Evolutionary conservation across 352 stramenopile species (phyloP).

Genomic region (Phytophthora cactorum): DNA sequence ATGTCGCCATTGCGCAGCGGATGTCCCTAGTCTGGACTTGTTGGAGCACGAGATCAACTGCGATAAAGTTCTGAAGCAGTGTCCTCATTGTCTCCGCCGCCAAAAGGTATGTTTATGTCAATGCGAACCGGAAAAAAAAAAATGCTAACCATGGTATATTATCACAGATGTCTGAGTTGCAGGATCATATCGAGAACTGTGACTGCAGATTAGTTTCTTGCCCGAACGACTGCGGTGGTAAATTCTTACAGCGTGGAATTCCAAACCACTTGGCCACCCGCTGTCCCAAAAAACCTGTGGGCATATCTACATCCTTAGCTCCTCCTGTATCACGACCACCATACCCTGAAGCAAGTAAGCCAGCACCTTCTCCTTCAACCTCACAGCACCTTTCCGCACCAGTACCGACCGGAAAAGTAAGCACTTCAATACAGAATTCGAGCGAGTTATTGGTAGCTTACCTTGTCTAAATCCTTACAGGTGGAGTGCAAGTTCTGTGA

Average conservation of each 20-base stretch:
- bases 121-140: too few relatives aligned
- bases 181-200: slow-evolving; percentile 85
- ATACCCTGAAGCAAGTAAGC: slow-evolving; percentile 21
- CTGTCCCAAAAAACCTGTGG: slow-evolving; percentile 51
- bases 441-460: not conserved
- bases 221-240: slow-evolving; percentile 78
- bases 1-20: slow-evolving; percentile 65
- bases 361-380: slow-evolving; percentile 1
- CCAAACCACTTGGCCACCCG: slow-evolving; percentile 77
- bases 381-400: not conserved
- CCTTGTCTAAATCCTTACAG: slow-evolving; percentile 19
- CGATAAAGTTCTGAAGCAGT: slow-evolving; percentile 85
- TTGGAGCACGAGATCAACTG: slow-evolving; percentile 80
- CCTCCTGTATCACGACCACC: slow-evolving; percentile 3
- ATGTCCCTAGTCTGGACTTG: slow-evolving; percentile 54
- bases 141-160: too few relatives aligned
- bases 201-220: slow-evolving; percentile 81
- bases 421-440: not conserved
- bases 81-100: slow-evolving; percentile 77
- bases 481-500: slow-evolving; percentile 85
- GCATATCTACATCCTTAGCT: not conserved
- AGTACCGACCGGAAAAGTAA: slow-evolving; percentile 21
- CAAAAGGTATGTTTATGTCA: slow-evolving; percentile 54
- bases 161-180: slow-evolving; percentile 64
- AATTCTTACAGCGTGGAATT: slow-evolving; percentile 81